A percentile compares a stretch with the other conserved stretches of the same genome.
phyloP scores from a whole-genome alignment of 176 grass and related monocot species.

The Aegilops longissima region DNA sequence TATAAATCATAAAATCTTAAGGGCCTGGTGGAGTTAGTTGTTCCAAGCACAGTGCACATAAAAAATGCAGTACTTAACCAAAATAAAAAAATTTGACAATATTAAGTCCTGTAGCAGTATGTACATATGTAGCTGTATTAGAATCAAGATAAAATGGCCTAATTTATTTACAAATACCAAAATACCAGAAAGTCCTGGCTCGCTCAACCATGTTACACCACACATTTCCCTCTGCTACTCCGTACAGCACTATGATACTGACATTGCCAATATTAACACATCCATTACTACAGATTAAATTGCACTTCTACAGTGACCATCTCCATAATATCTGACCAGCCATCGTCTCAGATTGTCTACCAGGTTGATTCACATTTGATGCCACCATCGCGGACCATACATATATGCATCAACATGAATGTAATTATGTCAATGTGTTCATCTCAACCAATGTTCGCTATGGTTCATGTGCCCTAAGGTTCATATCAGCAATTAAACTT shows the following conservation, averaged over 20 bases:
- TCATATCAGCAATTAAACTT: not conserved
- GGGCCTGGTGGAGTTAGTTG: not conserved
- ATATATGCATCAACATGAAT: constrained; percentile 6
- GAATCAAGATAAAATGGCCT: not conserved
- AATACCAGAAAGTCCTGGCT: not conserved
- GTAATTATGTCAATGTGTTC: not conserved
- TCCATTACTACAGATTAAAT: not conserved
- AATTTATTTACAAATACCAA: constrained; percentile 12
- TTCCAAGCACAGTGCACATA: not conserved
- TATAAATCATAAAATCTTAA: not conserved
- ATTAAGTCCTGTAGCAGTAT: not conserved
- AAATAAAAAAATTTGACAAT: not conserved
- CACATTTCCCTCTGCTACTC: not conserved
- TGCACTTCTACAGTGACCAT: not conserved
- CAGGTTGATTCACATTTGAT: not conserved
- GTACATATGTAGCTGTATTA: not conserved
- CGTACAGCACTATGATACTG: not conserved
- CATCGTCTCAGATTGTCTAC: not conserved
- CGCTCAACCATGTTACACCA: not conserved
- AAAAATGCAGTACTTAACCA: not conserved
- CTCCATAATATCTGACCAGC: not conserved
- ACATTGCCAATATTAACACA: not conserved
- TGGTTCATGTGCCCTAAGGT: not conserved
- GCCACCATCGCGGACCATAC: not conserved
- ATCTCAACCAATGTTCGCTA: not conserved